Base-by-base conservation (phyloP, 768 basidiomycete genomes). In the Sarcomyxa edulis region DNA sequence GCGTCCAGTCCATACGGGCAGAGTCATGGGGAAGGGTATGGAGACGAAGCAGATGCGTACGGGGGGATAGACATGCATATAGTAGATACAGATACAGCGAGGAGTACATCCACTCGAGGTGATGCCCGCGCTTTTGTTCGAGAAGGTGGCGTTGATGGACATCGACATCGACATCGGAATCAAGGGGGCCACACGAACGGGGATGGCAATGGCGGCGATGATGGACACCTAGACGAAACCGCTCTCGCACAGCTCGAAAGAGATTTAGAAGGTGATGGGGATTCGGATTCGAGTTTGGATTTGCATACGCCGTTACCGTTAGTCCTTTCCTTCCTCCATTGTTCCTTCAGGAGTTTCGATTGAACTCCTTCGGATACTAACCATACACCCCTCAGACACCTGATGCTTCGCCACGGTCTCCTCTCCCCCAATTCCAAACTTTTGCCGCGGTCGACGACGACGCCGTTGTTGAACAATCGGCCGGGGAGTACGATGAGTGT, bases 231-330 rank as follows among this genome's bases (percentile, higher is more conserved):
- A 9, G 42, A 47, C 10, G 46, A 39, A 8, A 44, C 44, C 1
- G 47, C 43, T 24, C 46, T 37, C 23, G 42, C 23, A 15, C 33
- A 46, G 18, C 31, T 54, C 25, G 55, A 49, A 35, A 49, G 46
- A 31, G 45, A 51, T 28, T 26, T 47, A 19, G 54, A 48, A 18
- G 52, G 40, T 4, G 63, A 55, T 7, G 68, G 43, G 1, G 75
- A 74, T n/a, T 69, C 69, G 1, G 78, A 81, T 59, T 81, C 79
- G 12, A 79, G 77, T 54, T 52, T 83, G 35, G 81, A 84, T 58
- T 49, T 84, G 22, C 80, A 82, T 48, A 84, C 81, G 1, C 79
- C 81, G 0, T 53, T 84, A 7, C 79, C 81, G 81, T 82, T 48
- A 58, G 81, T 74, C 40, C 34, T 37, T 27, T 30, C 24, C 33